A percentile compares a stretch with the other conserved stretches of the same genome.
Conservation (phyloP, 2,329 filamentous ascomycete species). For the Helminthosporium solani region DNA sequence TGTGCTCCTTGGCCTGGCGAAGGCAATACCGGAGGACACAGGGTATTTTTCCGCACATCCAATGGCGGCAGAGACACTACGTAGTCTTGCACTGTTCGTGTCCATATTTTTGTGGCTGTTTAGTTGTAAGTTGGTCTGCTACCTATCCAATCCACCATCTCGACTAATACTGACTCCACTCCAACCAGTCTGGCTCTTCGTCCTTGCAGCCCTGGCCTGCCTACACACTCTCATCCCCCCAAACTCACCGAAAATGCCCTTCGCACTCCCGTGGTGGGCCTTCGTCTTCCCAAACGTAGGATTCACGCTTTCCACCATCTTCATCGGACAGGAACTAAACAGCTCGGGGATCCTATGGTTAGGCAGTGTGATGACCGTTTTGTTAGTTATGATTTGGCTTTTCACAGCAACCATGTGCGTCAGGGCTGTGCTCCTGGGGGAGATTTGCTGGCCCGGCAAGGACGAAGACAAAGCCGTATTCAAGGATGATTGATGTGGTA, state of each 20-base stretch:
- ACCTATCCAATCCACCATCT: too few species aligned
- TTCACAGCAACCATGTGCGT: constrained; percentile 54
- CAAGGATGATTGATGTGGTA: constrained; percentile 1
- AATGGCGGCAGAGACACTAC: constrained; percentile 32
- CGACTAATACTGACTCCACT: too few species aligned
- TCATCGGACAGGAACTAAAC: constrained; percentile 55
- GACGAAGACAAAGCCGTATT: constrained; percentile 37
- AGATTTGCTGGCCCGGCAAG: constrained; percentile 57
- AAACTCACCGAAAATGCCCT: constrained; percentile 32
- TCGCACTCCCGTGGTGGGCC: constrained; percentile 53
- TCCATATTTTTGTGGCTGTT: constrained; percentile 65
- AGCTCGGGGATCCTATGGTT: constrained; percentile 57
- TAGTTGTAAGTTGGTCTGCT: constrained; percentile 17
- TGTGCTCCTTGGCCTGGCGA: constrained; percentile 66
- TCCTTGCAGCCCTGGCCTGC: constrained; percentile 34
- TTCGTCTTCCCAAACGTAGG: constrained; percentile 68
- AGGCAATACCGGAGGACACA: constrained; percentile 49
- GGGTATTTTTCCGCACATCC: constrained; percentile 26
- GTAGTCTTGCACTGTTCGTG: constrained; percentile 44
- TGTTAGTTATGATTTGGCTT: constrained; percentile 58
- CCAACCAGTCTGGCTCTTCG: constrained; percentile 54
- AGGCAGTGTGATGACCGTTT: constrained; percentile 57
- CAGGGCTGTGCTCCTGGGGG: constrained; percentile 51
- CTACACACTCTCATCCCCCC: constrained; percentile 6
- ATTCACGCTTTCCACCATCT: constrained; percentile 60